phyloP scores from a whole-genome alignment of 495 filamentous ascomycete genomes.

The Aspergillus asperescens region DNA sequence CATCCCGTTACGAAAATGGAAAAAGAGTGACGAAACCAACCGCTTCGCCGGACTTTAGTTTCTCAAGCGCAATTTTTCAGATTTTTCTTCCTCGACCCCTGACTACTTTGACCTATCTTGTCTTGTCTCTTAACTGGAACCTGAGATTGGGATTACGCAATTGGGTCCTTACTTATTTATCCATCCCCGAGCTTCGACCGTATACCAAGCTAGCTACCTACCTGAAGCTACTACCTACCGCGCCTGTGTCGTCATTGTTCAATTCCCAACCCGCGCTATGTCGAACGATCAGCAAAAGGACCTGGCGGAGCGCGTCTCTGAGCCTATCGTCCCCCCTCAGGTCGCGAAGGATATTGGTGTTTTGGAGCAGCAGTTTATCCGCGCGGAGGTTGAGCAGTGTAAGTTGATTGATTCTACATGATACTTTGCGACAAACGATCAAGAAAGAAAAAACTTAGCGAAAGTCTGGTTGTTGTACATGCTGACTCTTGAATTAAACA shows the following conservation, averaged over 20 bases:
- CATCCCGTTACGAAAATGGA: neutral
- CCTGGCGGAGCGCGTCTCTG: constrained; percentile 31
- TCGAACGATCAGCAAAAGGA: neutral
- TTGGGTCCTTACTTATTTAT: neutral
- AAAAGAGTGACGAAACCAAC: neutral
- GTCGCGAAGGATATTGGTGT: constrained; percentile 29
- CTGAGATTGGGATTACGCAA: too few species aligned
- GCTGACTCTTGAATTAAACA: constrained; percentile 13
- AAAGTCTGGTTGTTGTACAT: too few species aligned
- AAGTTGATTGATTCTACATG: constrained; percentile 16
- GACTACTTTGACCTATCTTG: neutral
- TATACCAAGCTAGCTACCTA: too few species aligned
- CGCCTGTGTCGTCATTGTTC: too few species aligned
- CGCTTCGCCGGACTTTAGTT: neutral
- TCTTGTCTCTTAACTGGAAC: neutral
- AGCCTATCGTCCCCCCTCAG: constrained; percentile 30
- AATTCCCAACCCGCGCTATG: neutral
- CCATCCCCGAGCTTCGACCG: neutral
- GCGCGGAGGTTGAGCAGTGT: constrained; percentile 40
- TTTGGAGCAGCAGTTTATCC: constrained; percentile 35
- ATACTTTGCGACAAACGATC: too few species aligned
- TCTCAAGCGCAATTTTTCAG: neutral
- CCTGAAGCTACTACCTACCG: too few species aligned
- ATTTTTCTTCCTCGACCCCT: neutral
- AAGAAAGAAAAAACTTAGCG: neutral